Percentiles rank a stretch among this genome's conserved stretches.
These are phyloP conservation scores for Trametes meyenii DNA, from an alignment of 768 basidiomycete genomes.

Conservation along the genomic window DNA sequence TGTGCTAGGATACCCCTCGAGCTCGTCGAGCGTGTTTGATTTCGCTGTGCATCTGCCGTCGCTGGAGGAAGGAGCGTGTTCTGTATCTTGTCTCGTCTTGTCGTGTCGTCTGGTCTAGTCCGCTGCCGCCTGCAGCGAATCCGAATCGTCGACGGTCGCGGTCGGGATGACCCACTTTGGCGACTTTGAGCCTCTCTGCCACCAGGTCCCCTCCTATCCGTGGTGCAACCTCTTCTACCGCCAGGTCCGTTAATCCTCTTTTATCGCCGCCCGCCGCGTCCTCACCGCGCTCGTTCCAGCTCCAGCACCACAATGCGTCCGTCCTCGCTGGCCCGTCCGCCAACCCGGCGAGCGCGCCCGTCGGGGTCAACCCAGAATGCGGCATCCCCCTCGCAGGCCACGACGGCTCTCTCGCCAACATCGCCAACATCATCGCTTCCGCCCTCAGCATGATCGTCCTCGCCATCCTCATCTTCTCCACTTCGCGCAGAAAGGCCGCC, in stretches of 20 bases:
- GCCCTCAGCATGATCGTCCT: slow-evolving; percentile 69
- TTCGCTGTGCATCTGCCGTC: no score
- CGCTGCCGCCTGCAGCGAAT: no score
- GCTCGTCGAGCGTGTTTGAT: no score
- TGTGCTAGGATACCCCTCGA: background rate
- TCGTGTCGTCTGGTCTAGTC: no score
- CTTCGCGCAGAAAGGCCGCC: slow-evolving; percentile 77
- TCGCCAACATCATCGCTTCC: slow-evolving; percentile 85
- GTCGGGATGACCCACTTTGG: slow-evolving; percentile 63
- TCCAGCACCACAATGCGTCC: slow-evolving; percentile 35
- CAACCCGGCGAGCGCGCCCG: slow-evolving; percentile 58
- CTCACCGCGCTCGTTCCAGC: slow-evolving; percentile 30
- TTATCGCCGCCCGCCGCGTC: slow-evolving; percentile 18
- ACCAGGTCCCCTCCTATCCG: slow-evolving; percentile 74
- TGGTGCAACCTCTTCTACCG: slow-evolving; percentile 96
- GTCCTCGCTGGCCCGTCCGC: slow-evolving; percentile 47
- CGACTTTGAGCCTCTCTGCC: slow-evolving; percentile 71
- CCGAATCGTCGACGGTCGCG: background rate
- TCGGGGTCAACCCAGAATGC: slow-evolving; percentile 83
- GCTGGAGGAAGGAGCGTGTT: no score
- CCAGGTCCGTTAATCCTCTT: slow-evolving; percentile 53
- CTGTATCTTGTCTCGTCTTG: background rate
- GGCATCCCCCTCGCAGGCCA: slow-evolving; percentile 67
- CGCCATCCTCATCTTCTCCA: slow-evolving; percentile 56
- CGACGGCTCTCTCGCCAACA: slow-evolving; percentile 70